Evolutionary conservation across 2,329 filamentous ascomycete genomes (phyloP), one percentile per base, ranked within the genome.

Genomic region (Rhinocladiella similis): DNA sequence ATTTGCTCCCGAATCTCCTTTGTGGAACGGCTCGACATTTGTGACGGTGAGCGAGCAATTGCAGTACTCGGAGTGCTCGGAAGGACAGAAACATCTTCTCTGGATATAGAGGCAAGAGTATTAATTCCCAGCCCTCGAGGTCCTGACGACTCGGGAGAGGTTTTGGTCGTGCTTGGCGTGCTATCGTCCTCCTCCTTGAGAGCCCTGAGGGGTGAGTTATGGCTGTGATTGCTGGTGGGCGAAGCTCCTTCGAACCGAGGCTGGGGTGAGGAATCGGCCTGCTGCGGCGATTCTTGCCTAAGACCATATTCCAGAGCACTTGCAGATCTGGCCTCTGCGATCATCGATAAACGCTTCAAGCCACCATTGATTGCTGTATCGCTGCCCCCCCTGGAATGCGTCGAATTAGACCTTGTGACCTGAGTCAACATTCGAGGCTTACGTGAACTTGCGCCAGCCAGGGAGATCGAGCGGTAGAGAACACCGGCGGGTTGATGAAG

Each of bases 1-100:
- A 96, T 90, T 69, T 96, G 91, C 63, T 91, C 87, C 58, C 90
- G 90, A 42, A 96, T 77, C 66, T 85, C 83, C 36, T 60, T 56
- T 12, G 63, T 60, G 9, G 65, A 67, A 10, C 43, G 56, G n/a
- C 39, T 61, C 18, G 63, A 66, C 45, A 57, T 55, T 13, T 57
- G 47, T 14, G 59, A 59, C 4, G 60, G 47, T 4, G 60, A 59
- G 27, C 64, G 53, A 18, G 54, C 53, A 20, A 60, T 35, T 33
- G 57, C 54, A 14, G 57, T 61, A 16, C 54, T 52, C 5, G 52
- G 56, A 36, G 52, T 60, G 49, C 59, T 60, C 38, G 54, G 49
- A 33, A 62, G 36, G 2, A 57, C 46, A 6, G 58, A 61, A 27
- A 63, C 42, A 39, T 64, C 53, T 53, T 64, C 59, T 29, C 46